phyloP scores from a whole-genome alignment of 148 eudicot species.

The Camellia sinensis region DNA sequence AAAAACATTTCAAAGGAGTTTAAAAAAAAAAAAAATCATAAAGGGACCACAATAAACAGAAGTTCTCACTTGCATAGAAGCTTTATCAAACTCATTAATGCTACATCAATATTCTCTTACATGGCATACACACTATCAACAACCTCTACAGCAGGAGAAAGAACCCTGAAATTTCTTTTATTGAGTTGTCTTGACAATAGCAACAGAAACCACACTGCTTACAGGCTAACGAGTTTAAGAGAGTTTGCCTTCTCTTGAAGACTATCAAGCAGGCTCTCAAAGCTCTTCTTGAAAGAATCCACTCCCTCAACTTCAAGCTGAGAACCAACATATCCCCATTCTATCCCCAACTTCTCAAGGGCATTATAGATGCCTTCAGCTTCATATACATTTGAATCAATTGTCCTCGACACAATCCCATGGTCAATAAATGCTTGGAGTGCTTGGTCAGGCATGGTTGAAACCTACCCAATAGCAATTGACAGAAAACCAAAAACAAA shows the following conservation, averaged over 20 bases:
- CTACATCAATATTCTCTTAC: constrained; percentile 17
- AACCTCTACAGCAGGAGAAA: constrained; percentile 11
- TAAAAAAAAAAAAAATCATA: not conserved
- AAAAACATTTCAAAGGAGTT: not conserved
- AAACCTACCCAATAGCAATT: constrained; percentile 51
- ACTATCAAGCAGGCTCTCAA: constrained; percentile 78
- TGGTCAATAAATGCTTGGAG: constrained; percentile 87
- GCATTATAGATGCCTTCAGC: constrained; percentile 94
- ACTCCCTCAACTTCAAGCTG: constrained; percentile 93
- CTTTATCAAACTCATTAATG: constrained; percentile 1
- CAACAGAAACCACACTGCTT: not conserved
- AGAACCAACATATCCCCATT: constrained; percentile 78
- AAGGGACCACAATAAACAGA: not conserved
- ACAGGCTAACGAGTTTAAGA: constrained; percentile 55
- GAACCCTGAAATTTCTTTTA: not conserved
- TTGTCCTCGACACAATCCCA: constrained; percentile 84
- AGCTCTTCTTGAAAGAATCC: constrained; percentile 84
- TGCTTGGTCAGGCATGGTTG: constrained; percentile 99
- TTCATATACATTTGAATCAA: constrained; percentile 78
- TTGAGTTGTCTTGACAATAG: not conserved
- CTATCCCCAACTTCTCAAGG: constrained; percentile 88
- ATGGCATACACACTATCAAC: constrained; percentile 2
- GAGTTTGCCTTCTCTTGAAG: constrained; percentile 85
- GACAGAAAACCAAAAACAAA: not conserved
- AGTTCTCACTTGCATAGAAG: constrained; percentile 13